Base-by-base conservation (phyloP, 768 basidiomycete species). In the Auriculariales sp. region DNA sequence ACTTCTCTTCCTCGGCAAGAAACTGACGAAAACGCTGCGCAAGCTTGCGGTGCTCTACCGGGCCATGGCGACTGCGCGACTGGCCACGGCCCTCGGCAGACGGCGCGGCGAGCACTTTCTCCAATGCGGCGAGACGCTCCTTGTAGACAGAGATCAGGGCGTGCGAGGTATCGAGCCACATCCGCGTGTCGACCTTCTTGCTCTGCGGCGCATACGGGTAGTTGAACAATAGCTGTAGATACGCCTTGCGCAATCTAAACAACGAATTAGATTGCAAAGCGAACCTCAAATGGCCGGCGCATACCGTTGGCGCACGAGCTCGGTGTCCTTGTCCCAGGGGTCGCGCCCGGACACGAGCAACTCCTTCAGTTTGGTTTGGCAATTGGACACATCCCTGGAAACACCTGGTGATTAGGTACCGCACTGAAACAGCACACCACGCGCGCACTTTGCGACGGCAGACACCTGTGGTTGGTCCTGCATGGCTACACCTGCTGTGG, bases 101-200 rank as follows among this genome's bases (percentile, higher is more conserved):
- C 64, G 33, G 48, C 48, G 44, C 49, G 19, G 48, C 22, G 29
- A 42, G 49, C 48, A 45, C 48, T 46, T 46, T 49, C 49, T 91
- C 87, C 49, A 89, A 72, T 0, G 69, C 62, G 34, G 77, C 64
- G 58, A 93, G 76, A 44, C 72, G 77, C 54, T 82, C 74, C 62
- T 92, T 91, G 71, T 89, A 93, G 22, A 74, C 71, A 14, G 82
- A 68, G 54, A 94, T 94, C 66, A 90, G 78, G 32, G 77, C 72
- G 64, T 94, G 86, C 31, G 87, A 85, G 0, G 91, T 93, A 60
- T 89, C 83, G 78, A 91, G 87, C 90, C 91, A 94, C 7, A 94
- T 73, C 55, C 84, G 80, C 28, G 75, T 84, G 60, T 91, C 85
- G 34, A 77, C 78, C 66, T 88, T 83, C 60, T 81, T 79, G 45